These are phyloP conservation scores for Trametes sp. DNA, from an alignment of 1,284 basidiomycete species.

Conservation along the genomic window DNA sequence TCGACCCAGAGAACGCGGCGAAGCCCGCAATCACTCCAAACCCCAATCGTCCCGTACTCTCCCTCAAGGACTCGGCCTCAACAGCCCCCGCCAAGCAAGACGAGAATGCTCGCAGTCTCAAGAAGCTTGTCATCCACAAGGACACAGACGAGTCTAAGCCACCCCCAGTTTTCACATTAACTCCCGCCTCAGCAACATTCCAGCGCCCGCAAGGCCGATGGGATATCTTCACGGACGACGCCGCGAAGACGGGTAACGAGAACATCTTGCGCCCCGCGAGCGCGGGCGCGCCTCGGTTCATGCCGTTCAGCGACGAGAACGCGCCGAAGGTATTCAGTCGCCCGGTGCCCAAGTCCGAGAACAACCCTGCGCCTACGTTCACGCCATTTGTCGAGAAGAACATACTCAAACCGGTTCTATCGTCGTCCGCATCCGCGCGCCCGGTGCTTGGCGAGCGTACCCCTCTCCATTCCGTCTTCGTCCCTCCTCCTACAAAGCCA, in stretches of 20 bases:
- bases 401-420: conserved; percentile 15
- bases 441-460: conserved; percentile 34
- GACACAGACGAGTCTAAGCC: conserved; percentile 28
- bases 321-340: conserved; percentile 75
- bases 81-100: conserved; percentile 20
- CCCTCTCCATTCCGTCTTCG: conserved; percentile 37
- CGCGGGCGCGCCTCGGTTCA: conserved; percentile 40
- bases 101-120: conserved; percentile 42
- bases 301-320: conserved; percentile 60
- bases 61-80: conserved; percentile 44
- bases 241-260: conserved; percentile 47
- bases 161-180: conserved; percentile 59
- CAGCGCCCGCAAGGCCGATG: conserved; percentile 37
- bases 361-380: conserved; percentile 43
- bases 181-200: conserved; percentile 58
- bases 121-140: conserved; percentile 27
- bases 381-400: conserved; percentile 50
- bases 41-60: conserved; percentile 45
- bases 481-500: conserved; percentile 29
- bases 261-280: conserved; percentile 27
- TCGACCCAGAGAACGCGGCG: conserved; percentile 37
- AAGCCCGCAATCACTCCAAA: conserved; percentile 42
- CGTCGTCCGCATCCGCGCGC: conserved; percentile 24
- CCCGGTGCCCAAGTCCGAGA: conserved; percentile 57
- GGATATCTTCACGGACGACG: conserved; percentile 56